A percentile compares a stretch with the other conserved stretches of the same genome.
These are phyloP conservation scores for Boletus pseudopeckii DNA, from an alignment of 768 basidiomycete species.

Conservation along the genomic window DNA sequence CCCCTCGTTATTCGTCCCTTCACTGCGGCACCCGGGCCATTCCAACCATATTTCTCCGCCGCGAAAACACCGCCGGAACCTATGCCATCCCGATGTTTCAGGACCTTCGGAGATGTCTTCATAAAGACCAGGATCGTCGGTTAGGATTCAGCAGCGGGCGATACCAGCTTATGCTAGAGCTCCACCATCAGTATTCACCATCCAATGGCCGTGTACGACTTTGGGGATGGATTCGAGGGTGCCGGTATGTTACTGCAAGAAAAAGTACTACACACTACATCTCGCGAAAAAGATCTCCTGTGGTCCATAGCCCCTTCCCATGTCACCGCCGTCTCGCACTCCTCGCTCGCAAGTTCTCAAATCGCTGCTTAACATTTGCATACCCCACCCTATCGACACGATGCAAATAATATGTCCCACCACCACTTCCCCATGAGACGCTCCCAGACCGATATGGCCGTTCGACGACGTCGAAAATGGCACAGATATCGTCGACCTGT, in stretches of 20 bases:
- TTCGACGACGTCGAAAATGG: constrained; percentile 77
- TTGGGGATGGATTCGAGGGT: too few species aligned
- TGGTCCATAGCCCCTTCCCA: not conserved
- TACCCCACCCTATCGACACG: constrained; percentile 74
- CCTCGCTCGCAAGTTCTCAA: constrained; percentile 46
- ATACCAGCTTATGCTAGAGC: not conserved
- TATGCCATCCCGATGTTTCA: too few species aligned
- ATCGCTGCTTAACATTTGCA: constrained; percentile 51
- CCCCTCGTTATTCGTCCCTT: too few species aligned
- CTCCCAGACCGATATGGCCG: constrained; percentile 64
- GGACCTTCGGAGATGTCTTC: not conserved
- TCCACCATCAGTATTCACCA: too few species aligned
- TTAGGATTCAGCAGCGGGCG: not conserved
- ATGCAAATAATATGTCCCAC: constrained; percentile 73
- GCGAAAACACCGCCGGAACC: not conserved
- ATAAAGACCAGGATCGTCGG: not conserved
- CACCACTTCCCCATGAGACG: constrained; percentile 77
- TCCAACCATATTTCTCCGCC: not conserved
- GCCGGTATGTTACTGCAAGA: not conserved
- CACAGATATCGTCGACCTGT: constrained; percentile 73
- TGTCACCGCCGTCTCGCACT: constrained; percentile 25
- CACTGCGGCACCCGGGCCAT: too few species aligned
- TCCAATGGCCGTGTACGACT: not conserved
- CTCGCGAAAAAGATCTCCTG: not conserved
- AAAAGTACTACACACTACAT: not conserved